Percentiles rank a stretch among this genome's conserved stretches.
phyloP scores from a whole-genome alignment of 768 basidiomycete genomes.

The Rhodotorula babjevae region DNA sequence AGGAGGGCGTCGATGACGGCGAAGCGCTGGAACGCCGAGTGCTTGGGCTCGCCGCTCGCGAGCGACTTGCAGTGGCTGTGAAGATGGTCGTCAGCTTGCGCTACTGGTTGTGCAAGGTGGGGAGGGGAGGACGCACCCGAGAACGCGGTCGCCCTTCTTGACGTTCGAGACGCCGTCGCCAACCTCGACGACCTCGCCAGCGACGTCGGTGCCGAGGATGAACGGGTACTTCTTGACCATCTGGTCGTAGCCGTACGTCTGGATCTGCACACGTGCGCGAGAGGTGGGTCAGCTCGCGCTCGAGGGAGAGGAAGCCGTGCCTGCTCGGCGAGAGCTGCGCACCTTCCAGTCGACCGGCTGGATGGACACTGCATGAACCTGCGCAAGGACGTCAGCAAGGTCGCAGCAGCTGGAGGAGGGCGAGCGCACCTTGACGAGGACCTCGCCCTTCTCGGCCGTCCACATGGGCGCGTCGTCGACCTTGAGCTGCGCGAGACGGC shows the following conservation, averaged over 20 bases:
- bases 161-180: conserved; percentile 56
- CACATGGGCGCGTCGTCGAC: conserved; percentile 12
- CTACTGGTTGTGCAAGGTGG: too few relatives aligned
- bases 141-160: conserved; percentile 55
- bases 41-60: background rate
- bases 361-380: conserved; percentile 49
- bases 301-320: too few relatives aligned
- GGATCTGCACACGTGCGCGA: conserved; percentile 44
- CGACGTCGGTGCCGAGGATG: conserved; percentile 43
- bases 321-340: too few relatives aligned
- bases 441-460: conserved; percentile 8
- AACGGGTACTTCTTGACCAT: conserved; percentile 45
- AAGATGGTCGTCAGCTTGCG: too few relatives aligned
- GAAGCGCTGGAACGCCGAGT: conserved; percentile 50
- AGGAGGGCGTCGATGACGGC: conserved; percentile 50
- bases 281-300: too few relatives aligned
- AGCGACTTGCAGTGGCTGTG: conserved; percentile 20
- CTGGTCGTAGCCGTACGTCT: conserved; percentile 44
- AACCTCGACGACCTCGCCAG: conserved; percentile 56
- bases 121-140: conserved; percentile 1
- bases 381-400: conserved; percentile 32
- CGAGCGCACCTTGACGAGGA: conserved; percentile 26
- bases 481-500: conserved; percentile 14
- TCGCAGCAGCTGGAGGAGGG: background rate
- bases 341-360: conserved; percentile 58